Evolutionary conservation across 495 filamentous ascomycete species (phyloP).

Genomic region (Podospora comata): DNA sequence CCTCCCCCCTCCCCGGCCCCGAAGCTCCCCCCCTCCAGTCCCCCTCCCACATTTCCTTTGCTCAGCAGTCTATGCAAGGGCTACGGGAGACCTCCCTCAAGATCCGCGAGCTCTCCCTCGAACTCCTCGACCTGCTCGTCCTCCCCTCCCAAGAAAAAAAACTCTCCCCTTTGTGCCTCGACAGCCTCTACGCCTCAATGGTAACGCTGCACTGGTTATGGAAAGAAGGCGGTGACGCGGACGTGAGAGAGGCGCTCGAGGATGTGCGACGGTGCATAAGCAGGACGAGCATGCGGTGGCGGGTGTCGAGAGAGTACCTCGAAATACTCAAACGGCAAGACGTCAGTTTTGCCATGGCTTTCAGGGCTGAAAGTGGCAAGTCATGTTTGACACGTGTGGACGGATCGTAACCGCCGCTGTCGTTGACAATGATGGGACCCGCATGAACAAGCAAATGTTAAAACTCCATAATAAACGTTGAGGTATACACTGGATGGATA

Average conservation of each 20-base stretch:
- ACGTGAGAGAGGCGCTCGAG: slow-evolving; percentile 15
- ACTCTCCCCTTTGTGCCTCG: slow-evolving; percentile 25
- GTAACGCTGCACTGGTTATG: slow-evolving; percentile 30
- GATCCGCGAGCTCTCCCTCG: slow-evolving; percentile 20
- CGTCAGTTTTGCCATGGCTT: slow-evolving; percentile 19
- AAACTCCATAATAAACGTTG: not conserved
- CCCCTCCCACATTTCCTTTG: slow-evolving; percentile 14
- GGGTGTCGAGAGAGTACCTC: slow-evolving; percentile 24
- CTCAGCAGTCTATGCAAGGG: slow-evolving; percentile 15
- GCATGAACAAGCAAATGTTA: too few species aligned
- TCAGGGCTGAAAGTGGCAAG: not conserved
- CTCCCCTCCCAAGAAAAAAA: slow-evolving; percentile 16
- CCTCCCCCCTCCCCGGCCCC: not conserved
- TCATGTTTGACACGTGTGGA: not conserved
- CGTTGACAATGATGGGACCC: too few species aligned
- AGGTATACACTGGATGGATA: not conserved
- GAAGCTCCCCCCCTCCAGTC: slow-evolving; percentile 4
- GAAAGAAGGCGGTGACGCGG: slow-evolving; percentile 26
- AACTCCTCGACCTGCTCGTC: slow-evolving; percentile 22
- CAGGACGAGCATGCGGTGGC: slow-evolving; percentile 21
- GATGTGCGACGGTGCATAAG: slow-evolving; percentile 17
- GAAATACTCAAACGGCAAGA: slow-evolving; percentile 23
- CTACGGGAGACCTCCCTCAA: slow-evolving; percentile 16
- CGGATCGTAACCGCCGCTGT: too few species aligned
- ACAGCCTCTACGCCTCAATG: slow-evolving; percentile 24